Base-by-base conservation (phyloP, 768 basidiomycete genomes). In the Dacryopinax spathularia region DNA sequence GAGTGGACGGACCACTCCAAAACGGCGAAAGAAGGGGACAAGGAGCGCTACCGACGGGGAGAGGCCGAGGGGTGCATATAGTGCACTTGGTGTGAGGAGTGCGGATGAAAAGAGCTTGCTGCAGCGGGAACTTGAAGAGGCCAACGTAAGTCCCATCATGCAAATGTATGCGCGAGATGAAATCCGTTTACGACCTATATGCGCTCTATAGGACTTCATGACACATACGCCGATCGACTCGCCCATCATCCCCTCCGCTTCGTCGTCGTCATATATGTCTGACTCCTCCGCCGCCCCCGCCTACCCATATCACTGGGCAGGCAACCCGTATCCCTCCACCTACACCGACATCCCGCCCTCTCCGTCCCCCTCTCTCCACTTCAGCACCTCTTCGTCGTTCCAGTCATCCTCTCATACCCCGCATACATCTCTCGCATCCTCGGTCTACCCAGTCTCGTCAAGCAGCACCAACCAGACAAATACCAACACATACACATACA, bases 51-150 rank as follows among this genome's bases (percentile, higher is more conserved):
- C 48, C 2, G 48, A 56, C 18, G 48, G 10, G 48, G 48, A 56
- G 48, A 56, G 48, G 48, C 15, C 22, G 48, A 13, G 48, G 25
- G 48, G 13, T 5, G 25, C 48, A 9, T 56, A 15, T 20, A 56
- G 48, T 18, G 48, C 48, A 29, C 48, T 56, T 6, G 48, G 48
- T 22, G 48, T 20, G 20, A 13, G 48, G 48, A 56, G 48, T 29
- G 48, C 48, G 29, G 48, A 56, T 20, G 48, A 56, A 29, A 56
- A 56, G 48, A 56, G 48, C 48, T 56, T 56, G 48, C 48, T 56
- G 25, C 48, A 56, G 48, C 48, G 48, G 31, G 48, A 56, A 56
- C 25, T 56, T 22, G 48, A 56, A 20, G 48, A 56, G 48, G 48
- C 48, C 48, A 56, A 56, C 48, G 48, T 56, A 56, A 56, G 48